Evolutionary conservation across 768 basidiomycete species (phyloP), one percentile per base, ranked within the genome.

Genomic region (Strobilomyces dryophilus): DNA sequence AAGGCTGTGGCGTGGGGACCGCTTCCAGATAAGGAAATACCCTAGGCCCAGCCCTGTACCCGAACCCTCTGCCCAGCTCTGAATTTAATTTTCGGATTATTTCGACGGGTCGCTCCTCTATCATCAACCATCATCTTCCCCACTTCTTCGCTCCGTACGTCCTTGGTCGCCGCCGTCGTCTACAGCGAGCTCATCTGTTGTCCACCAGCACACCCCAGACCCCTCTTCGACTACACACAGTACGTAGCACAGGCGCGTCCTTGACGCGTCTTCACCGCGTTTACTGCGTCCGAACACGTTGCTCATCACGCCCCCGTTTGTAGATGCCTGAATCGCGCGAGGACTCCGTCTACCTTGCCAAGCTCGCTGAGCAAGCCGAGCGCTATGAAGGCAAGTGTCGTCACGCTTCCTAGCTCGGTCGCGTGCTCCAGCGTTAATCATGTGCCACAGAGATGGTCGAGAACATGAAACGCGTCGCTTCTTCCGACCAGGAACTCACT

Each of bases 361-460:
- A 98, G 91, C 93, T 98, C 80, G 92, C 93, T 72, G 94, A 98
- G 81, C 94, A 98, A 80, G 95, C 95, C 66, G 95, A 98, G 83
- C 95, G 95, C 47, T 98, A 98, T 73, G 95, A 98, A 80, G 95
- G 95, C 88, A 41, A 46, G 77, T 68, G 76, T 69, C 31, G 3
- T 45, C 26, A 17, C 14, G 14, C 12, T 45, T 3, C 26, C 47
- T 34, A 15, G 40, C 47, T 47, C 36, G 32, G 52, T 56, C 50
- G 53, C 55, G 58, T 55, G 40, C 58, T 52, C 44, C 61, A 32
- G 47, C 49, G 55, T 32, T 47, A 5, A 62, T 58, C 47, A 26
- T 46, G 40, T 45, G 29, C 54, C 53, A 26, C 73, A 86, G 91
- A 97, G 75, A 97, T 97, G 95, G 95, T 97, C 62, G 91, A 93